These are phyloP conservation scores for Fusarium chaquense DNA, from an alignment of 2,329 filamentous ascomycete species.

Conservation along the genomic window DNA sequence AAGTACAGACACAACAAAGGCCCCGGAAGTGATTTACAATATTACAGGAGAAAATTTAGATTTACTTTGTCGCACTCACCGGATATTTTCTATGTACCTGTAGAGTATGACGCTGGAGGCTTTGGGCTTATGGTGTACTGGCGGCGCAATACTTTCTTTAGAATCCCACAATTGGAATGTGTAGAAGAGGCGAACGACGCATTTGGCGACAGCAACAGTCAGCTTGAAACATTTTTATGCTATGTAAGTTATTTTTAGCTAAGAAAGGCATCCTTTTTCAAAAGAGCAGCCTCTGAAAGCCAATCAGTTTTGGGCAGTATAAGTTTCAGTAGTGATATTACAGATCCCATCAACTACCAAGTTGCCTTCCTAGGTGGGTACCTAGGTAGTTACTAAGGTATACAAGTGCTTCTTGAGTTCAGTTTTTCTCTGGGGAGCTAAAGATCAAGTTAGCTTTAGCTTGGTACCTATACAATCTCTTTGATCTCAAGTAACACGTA, in stretches of 20 bases:
- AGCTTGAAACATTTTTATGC: not conserved
- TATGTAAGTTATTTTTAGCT: not conserved
- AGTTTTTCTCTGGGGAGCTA: not conserved
- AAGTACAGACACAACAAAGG: not conserved
- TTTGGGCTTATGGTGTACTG: not conserved
- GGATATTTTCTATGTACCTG: not conserved
- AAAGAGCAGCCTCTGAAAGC: not conserved
- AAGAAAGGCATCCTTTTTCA: not conserved
- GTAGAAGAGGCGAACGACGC: slow-evolving; percentile 12
- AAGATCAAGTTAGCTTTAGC: too few species aligned
- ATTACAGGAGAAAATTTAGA: not conserved
- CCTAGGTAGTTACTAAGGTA: too few species aligned
- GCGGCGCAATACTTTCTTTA: slow-evolving; percentile 2
- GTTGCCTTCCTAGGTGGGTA: too few species aligned
- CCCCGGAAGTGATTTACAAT: not conserved
- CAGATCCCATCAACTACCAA: not conserved
- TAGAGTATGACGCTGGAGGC: not conserved
- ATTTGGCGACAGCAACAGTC: not conserved
- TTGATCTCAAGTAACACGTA: not conserved
- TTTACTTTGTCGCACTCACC: not conserved
- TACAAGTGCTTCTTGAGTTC: not conserved
- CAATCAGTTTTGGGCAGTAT: not conserved
- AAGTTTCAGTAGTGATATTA: not conserved
- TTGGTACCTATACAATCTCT: not conserved
- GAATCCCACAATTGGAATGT: slow-evolving; percentile 24